These are phyloP conservation scores for Hyaloscypha finlandica DNA, from an alignment of 495 filamentous ascomycete species.

Conservation along the genomic window DNA sequence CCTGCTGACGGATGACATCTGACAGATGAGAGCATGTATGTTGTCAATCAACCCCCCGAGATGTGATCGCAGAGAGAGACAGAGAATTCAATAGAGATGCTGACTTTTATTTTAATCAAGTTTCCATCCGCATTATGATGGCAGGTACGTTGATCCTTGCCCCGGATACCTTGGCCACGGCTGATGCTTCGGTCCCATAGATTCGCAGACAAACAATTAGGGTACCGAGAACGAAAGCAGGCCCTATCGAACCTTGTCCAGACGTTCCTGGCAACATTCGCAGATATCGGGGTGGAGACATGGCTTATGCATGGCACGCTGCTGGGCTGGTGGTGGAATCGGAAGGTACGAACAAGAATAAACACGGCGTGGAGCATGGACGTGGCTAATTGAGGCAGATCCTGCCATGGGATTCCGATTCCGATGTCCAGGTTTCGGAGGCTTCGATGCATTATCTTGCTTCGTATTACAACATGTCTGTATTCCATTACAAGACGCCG, in stretches of 20 bases:
- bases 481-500: conserved; percentile 55
- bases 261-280: conserved; percentile 69
- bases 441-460: conserved; percentile 65
- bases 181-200: conserved; percentile 32
- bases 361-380: conserved; percentile 23
- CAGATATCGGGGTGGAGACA: conserved; percentile 66
- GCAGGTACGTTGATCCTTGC: conserved; percentile 44
- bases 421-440: conserved; percentile 76
- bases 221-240: conserved; percentile 47
- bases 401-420: conserved; percentile 86
- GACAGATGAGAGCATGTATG: conserved; percentile 59
- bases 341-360: conserved; percentile 55
- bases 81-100: conserved; percentile 4
- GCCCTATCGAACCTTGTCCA: conserved; percentile 60
- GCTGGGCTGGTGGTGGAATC: conserved; percentile 93
- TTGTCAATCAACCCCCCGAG: conserved; percentile 7
- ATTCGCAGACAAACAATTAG: conserved; percentile 49
- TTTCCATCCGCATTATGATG: conserved; percentile 64
- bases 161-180: not conserved
- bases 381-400: conserved; percentile 38
- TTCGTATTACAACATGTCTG: conserved; percentile 63
- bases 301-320: conserved; percentile 90
- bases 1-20: conserved; percentile 26
- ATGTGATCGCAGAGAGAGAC: not conserved
- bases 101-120: conserved; percentile 35